Base-by-base conservation (phyloP, 176 grass and related monocot species). In the Lolium multiflorum region DNA sequence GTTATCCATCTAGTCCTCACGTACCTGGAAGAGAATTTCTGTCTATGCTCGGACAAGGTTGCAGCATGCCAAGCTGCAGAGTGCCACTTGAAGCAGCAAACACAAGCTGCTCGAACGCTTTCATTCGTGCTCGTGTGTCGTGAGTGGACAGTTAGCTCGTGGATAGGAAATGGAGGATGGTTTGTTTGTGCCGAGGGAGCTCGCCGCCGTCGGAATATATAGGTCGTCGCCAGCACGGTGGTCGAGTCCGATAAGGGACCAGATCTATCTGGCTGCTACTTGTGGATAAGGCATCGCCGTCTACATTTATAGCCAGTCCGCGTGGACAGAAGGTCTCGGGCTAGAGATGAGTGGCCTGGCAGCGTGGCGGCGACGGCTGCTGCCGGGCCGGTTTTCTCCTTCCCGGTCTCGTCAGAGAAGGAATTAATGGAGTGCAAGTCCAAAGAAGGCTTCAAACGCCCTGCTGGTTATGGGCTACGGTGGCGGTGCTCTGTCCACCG, bases 21-120 rank as follows among this genome's bases (percentile, higher is more conserved):
- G 54, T 56, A 56, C 92, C 90, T 94, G 92, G 50, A 92, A 94
- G 48, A 94, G 90, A 69, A 94, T 86, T 65, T 65, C 25, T 65
- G 25, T 28, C 66, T 92, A 87, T 56, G 84, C 92, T 62, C 81
- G 80, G 60, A 51, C 56, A 47, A 56, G 37, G 77, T 52, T 35
- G 13, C 57, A 71, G 12, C 57, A 62, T 52, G 49, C 60, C 71
- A 85, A 63, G 55, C 54, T 41, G 44, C 82, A 44, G 48, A 94
- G 84, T 46, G 86, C 73, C 54, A 79, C 9, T 72, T 88, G 49
- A 7, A 87, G 6, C 28, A 91, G 31, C 66, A 91, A 59, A 55
- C 82, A 80, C 46, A 35, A 55, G 31, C 76, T 80, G 72, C 46
- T 54, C 25, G 17, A 79, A 22, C 31, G 31, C 31, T 35, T 35